phyloP scores from a whole-genome alignment of 768 basidiomycete genomes.

The Auriscalpium orientale region DNA sequence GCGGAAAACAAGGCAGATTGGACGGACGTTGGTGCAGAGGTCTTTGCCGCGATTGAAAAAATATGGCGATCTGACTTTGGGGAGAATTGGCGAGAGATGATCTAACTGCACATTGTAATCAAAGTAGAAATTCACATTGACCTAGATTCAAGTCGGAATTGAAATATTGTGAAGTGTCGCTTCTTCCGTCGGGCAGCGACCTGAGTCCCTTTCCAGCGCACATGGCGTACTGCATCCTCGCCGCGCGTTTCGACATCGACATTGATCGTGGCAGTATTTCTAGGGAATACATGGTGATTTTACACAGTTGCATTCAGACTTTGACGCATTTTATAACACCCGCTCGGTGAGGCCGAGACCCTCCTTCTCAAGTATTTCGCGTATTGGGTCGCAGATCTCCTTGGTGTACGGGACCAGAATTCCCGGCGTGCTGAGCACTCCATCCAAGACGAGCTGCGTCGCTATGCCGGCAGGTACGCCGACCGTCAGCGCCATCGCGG shows the following conservation, averaged over 20 bases:
- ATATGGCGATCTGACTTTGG: neutral
- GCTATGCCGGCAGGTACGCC: constrained; percentile 95
- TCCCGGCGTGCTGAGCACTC: constrained; percentile 69
- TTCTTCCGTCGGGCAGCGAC: too few relatives aligned
- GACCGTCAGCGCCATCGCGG: constrained; percentile 89
- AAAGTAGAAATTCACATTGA: too few relatives aligned
- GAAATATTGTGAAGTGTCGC: too few relatives aligned
- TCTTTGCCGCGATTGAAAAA: neutral
- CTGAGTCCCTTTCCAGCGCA: too few relatives aligned
- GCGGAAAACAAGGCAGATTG: neutral
- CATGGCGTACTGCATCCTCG: too few relatives aligned
- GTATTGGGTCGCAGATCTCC: constrained; percentile 73
- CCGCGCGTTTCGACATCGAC: too few relatives aligned
- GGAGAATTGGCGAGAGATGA: neutral
- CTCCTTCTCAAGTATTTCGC: constrained; percentile 60
- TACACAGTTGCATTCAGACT: too few relatives aligned
- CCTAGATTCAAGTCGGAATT: too few relatives aligned
- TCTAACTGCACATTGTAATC: too few relatives aligned
- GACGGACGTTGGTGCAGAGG: neutral
- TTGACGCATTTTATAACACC: constrained; percentile 37
- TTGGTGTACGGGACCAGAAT: constrained; percentile 83
- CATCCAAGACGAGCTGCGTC: constrained; percentile 85
- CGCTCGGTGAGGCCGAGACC: constrained; percentile 69
- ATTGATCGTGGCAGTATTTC: too few relatives aligned
- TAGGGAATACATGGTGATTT: too few relatives aligned